Evolutionary conservation across 2,329 filamentous ascomycete species (phyloP), one percentile per base, ranked within the genome.

Genomic region (Bertia moriformis): DNA sequence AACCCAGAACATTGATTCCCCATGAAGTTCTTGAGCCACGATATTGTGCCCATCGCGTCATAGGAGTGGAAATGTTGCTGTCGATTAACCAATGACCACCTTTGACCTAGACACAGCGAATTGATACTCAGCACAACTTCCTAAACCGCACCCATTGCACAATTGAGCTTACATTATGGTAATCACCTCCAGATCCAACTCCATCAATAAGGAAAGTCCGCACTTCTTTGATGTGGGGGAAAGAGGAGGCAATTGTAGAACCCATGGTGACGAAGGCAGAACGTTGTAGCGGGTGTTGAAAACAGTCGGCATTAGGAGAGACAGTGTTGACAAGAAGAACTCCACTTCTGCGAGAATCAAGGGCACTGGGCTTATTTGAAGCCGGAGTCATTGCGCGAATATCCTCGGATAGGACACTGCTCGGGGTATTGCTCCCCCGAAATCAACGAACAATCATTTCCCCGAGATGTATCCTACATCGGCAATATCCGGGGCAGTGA

Each of bases 141-240:
- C 4, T 18, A 35, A 14, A 29, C n/a, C n/a, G 24, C 24, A 29
- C 10, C n/a, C 24, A 10, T 10, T 29, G 24, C 10, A 29, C 24
- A 29, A 29, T 10, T 29, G n/a, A n/a, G 7, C 32, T 12, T 35
- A 35, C 32, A 35, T 35, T 35, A 15, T 35, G 32, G 15, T 35
- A 35, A 41, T 65, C 62, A 40, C 62, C 62, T 32, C 62, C 62
- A 17, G 61, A 63, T 33, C 62, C 62, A 3, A 65, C 61, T 24
- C 62, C 62, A 39, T 62, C 56, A 35, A 64, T 60, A 39, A 65
- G 46, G 48, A 62, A 65, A 15, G 62, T 63, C 39, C 60, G 60
- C 38, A 65, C 52, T 41, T 57, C 52, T 45, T 62, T 64, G 43
- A 65, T 65, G 42, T 51, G 54, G 43, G 62, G 62, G 42, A 65